phyloP scores from a whole-genome alignment of 2,329 filamentous ascomycete genomes.

The Diaporthe nobilis region DNA sequence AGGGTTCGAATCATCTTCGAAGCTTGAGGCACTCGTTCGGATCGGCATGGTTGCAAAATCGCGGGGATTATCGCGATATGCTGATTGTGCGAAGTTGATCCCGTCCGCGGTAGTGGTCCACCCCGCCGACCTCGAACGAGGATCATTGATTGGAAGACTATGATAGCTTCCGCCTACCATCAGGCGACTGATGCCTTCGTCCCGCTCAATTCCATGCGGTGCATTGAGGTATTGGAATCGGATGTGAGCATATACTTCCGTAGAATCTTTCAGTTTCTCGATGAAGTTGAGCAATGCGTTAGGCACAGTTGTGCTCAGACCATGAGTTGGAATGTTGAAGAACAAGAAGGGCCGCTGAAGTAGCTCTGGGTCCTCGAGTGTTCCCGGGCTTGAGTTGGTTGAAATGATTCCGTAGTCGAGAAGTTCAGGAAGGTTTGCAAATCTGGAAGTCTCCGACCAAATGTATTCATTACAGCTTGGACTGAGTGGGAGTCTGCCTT shows the following conservation, averaged over 20 bases:
- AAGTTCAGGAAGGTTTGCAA: neutral
- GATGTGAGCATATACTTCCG: neutral
- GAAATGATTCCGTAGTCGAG: neutral
- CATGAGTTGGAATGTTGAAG: neutral
- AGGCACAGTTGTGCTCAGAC: fast-evolving
- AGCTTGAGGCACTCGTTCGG: neutral
- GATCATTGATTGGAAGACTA: neutral
- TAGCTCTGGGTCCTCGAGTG: neutral
- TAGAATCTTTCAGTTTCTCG: fast-evolving
- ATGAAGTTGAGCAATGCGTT: neutral
- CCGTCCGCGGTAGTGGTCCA: too few species aligned
- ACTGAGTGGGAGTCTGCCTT: neutral
- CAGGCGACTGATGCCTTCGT: neutral
- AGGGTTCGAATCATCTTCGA: neutral
- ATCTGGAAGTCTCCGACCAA: neutral
- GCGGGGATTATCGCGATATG: too few species aligned
- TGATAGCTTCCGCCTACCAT: neutral
- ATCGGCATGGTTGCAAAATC: too few species aligned
- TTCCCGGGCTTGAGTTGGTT: neutral
- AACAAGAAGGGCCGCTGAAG: neutral
- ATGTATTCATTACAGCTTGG: neutral
- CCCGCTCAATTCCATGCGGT: neutral
- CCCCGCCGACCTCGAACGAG: too few species aligned
- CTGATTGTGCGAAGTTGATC: too few species aligned
- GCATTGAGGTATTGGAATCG: neutral